Base-by-base conservation (phyloP, 1,139 yeast genomes). In the Protomyces gravidus region DNA sequence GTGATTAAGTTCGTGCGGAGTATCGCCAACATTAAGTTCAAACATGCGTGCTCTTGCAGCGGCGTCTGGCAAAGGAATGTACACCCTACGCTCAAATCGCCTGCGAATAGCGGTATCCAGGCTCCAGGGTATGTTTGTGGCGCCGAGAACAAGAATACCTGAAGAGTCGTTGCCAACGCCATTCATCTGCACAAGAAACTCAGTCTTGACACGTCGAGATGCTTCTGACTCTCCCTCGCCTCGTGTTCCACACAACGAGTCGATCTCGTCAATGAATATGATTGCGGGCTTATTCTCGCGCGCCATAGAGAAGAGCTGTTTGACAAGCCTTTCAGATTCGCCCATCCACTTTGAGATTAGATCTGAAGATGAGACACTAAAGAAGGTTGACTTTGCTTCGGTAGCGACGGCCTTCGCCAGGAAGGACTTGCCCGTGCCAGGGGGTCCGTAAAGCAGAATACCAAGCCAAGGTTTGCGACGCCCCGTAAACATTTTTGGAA, bases 341-440 rank as follows among this genome's bases (percentile, higher is more conserved):
- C 99, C 99, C 97, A 92, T 90, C 97, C 97, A 92, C 72, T 92
- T 94, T 65, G 95, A 85, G 3, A 94, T 97, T 68, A 92, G 79
- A 71, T 92, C 97, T 9, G 96, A 86, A 0, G 97, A 89, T 17
- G 96, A 86, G 2, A 92, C 96, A 3, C 96, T 87, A 72, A 92
- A 94, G 68, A 92, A 92, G 0, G 98, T 92, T 0, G 96, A 87
- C 69, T 90, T 89, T 58, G 98, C 96, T 70, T 92, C 99, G 0
- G 98, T 92, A 27, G 99, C 99, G 3, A 92, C 97, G 0, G 98
- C 98, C 70, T 92, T 92, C 15, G 98, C 98, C 62, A 94, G 76
- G 71, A 85, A 92, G 1, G 97, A 90, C 70, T 94, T 94, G 77
- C 98, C 99, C 0, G 99, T 94, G 68, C 98, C 99, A 2, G 98